phyloP scores from a whole-genome alignment of 345 rosid genomes.

The Gossypium thurberi region DNA sequence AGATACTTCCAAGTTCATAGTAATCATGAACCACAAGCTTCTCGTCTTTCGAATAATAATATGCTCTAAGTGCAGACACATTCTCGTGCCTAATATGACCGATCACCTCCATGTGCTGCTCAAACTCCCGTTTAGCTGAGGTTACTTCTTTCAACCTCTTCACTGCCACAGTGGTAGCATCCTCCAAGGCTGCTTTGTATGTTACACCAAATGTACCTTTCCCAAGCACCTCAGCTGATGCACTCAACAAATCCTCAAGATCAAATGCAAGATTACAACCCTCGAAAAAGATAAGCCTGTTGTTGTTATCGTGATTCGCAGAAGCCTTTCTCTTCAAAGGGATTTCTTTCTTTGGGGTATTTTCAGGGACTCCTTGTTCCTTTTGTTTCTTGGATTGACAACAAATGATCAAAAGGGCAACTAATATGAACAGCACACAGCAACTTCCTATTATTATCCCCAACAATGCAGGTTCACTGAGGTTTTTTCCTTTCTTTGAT shows the following conservation, averaged over 20 bases:
- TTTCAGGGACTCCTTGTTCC: slow-evolving; percentile 22
- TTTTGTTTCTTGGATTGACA: slow-evolving; percentile 34
- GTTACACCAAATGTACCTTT: slow-evolving; percentile 89
- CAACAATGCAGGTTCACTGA: slow-evolving; percentile 44
- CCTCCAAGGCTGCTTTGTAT: slow-evolving; percentile 83
- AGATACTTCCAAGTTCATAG: slow-evolving; percentile 59
- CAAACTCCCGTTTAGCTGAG: slow-evolving; percentile 65
- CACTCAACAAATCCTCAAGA: slow-evolving; percentile 81
- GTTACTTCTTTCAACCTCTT: slow-evolving; percentile 88
- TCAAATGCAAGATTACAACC: slow-evolving; percentile 77
- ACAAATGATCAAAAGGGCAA: slow-evolving; percentile 37
- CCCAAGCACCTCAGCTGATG: slow-evolving; percentile 96
- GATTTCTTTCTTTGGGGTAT: slow-evolving; percentile 37
- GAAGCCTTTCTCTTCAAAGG: slow-evolving; percentile 42
- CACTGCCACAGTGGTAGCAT: slow-evolving; percentile 71
- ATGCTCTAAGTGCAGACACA: slow-evolving; percentile 71
- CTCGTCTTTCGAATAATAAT: slow-evolving; percentile 88
- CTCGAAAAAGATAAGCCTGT: slow-evolving; percentile 74
- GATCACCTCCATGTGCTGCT: slow-evolving; percentile 77
- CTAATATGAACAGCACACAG: slow-evolving; percentile 30
- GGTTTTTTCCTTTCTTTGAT: slow-evolving; percentile 25
- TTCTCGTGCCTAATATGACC: slow-evolving; percentile 77
- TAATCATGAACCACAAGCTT: slow-evolving; percentile 86
- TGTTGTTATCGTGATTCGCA: slow-evolving; percentile 47
- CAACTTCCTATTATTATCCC: slow-evolving; percentile 50